Base-by-base conservation (phyloP, 768 basidiomycete species). In the Clavulina sp. region DNA sequence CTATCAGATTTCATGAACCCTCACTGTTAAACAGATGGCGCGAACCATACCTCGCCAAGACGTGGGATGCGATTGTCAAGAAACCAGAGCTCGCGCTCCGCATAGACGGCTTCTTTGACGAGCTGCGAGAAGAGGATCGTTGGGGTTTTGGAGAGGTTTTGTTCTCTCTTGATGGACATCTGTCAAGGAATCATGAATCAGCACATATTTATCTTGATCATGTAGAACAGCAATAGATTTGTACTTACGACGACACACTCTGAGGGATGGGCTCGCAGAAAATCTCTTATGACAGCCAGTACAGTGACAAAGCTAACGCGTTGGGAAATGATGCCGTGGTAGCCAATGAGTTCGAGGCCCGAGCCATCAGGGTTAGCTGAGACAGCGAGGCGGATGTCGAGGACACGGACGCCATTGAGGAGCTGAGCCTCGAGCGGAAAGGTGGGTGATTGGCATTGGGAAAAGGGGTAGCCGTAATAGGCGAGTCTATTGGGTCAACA, bases 141-240 rank as follows among this genome's bases (percentile, higher is more conserved):
- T 3, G 74, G 67, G 0, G 72, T 70, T 19, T 58, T 63, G 4
- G 69, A 30, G 7, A 23, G 61, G 52, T 69, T 76, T 57, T 86
- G 81, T 62, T 96, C 91, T 61, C 92, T 84, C 64, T 93, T 92
- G 61, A 96, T 74, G 16, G 81, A 89, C 69, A 92, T 77, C n/a
- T n/a, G n/a, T n/a, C n/a, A n/a, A n/a, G n/a, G n/a, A n/a, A n/a
- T n/a, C n/a, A n/a, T n/a, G n/a, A n/a, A n/a, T n/a, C n/a, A n/a
- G n/a, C n/a, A n/a, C n/a, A n/a, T n/a, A n/a, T n/a, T n/a, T n/a
- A n/a, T n/a, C n/a, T n/a, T n/a, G n/a, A n/a, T n/a, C n/a, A n/a
- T n/a, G n/a, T n/a, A n/a, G n/a, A n/a, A n/a, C n/a, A n/a, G n/a
- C n/a, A n/a, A n/a, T n/a, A n/a, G n/a, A n/a, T n/a, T n/a, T n/a